These are phyloP conservation scores for apple (Malus domestica) DNA, from an alignment of 306 rosid genomes.

Conservation along the genomic window DNA sequence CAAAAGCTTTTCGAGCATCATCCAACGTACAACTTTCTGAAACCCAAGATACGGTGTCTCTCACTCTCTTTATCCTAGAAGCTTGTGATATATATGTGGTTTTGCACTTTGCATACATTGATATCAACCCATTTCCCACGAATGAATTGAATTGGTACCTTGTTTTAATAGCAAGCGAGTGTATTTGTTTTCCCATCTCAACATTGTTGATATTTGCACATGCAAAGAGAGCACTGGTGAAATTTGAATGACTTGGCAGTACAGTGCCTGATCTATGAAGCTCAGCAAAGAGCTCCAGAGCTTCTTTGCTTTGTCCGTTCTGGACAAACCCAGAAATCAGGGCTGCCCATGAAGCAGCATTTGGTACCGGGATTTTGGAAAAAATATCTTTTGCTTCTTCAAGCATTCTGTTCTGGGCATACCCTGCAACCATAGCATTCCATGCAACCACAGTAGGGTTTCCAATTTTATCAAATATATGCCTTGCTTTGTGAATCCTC, in stretches of 20 bases:
- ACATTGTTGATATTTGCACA: conserved; percentile 21
- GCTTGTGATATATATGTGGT: conserved; percentile 7
- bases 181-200: conserved; percentile 23
- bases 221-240: conserved; percentile 29
- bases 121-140: conserved; percentile 30
- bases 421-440: conserved; percentile 35
- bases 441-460: conserved; percentile 26
- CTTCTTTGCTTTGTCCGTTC: conserved; percentile 26
- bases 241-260: conserved; percentile 19
- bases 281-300: conserved; percentile 24
- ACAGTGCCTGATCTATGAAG: conserved; percentile 24
- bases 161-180: conserved; percentile 27
- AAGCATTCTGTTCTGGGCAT: conserved; percentile 37
- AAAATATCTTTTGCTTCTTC: conserved; percentile 29
- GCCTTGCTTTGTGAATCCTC: conserved; percentile 19
- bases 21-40: conserved; percentile 15
- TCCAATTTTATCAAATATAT: conserved; percentile 18
- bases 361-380: conserved; percentile 7
- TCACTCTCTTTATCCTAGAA: conserved; percentile 11
- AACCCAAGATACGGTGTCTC: conserved; percentile 23
- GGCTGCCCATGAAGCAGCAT: conserved; percentile 31
- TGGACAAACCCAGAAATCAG: conserved; percentile 29
- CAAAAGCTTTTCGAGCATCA: conserved; percentile 24
- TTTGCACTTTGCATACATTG: conserved; percentile 28
- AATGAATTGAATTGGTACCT: conserved; percentile 23